Evolutionary conservation across 2,329 filamentous ascomycete species (phyloP).

Genomic region (Cercospora sp.): DNA sequence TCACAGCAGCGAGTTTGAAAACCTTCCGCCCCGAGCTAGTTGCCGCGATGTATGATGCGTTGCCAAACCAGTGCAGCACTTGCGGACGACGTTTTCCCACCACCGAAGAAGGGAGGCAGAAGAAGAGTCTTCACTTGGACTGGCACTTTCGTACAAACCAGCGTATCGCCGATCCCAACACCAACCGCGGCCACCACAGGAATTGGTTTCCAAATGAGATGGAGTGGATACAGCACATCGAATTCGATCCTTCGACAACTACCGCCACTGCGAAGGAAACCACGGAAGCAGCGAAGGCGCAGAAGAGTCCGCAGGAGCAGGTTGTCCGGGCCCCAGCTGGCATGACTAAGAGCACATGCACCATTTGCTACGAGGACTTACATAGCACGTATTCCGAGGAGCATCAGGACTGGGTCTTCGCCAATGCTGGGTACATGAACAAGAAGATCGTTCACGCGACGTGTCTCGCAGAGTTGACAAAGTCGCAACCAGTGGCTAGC

Average conservation of each 20-base stretch:
- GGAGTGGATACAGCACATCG: slow-evolving; percentile 87
- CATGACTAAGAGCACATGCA: slow-evolving; percentile 74
- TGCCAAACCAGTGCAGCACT: slow-evolving; percentile 84
- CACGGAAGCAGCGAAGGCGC: slow-evolving; percentile 45
- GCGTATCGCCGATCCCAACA: slow-evolving; percentile 77
- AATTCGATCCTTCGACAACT: slow-evolving; percentile 65
- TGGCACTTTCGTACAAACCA: slow-evolving; percentile 97
- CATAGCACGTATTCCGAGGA: slow-evolving; percentile 90
- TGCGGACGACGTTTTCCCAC: slow-evolving; percentile 84
- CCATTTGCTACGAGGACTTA: slow-evolving; percentile 94
- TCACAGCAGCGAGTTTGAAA: slow-evolving; percentile 37
- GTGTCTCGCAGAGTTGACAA: slow-evolving; percentile 80
- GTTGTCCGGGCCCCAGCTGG: slow-evolving; percentile 83
- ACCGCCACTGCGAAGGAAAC: slow-evolving; percentile 45
- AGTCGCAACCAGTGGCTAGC: slow-evolving; percentile 41
- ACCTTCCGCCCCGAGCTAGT: slow-evolving; percentile 71
- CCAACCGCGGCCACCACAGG: slow-evolving; percentile 79
- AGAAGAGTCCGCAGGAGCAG: slow-evolving; percentile 61
- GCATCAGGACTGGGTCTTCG: slow-evolving; percentile 95
- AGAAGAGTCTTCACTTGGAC: slow-evolving; percentile 90
- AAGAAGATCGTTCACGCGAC: slow-evolving; percentile 84
- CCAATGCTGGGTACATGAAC: slow-evolving; percentile 78
- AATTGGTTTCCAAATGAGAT: slow-evolving; percentile 93
- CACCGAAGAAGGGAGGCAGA: slow-evolving; percentile 74
- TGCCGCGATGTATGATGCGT: slow-evolving; percentile 72